Conservation (phyloP, 148 eudicot genomes). For the Nyssa sinensis region DNA sequence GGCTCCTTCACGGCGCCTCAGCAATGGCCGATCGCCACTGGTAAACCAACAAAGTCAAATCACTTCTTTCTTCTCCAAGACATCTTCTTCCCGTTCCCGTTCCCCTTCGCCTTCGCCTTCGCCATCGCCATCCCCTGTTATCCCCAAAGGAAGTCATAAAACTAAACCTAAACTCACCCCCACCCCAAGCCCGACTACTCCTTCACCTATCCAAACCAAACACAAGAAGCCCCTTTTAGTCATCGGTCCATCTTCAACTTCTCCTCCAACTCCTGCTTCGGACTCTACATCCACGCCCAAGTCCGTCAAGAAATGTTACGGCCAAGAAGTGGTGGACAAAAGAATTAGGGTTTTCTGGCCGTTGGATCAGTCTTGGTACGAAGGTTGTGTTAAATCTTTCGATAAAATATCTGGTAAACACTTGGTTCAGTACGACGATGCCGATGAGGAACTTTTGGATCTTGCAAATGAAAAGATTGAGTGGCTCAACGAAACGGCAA, state of each 20-base stretch:
- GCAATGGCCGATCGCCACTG: slow-evolving; percentile 81
- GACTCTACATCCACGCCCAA: background rate
- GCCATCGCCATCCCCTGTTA: slow-evolving; percentile 28
- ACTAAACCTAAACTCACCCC: slow-evolving; percentile 27
- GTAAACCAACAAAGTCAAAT: slow-evolving; percentile 88
- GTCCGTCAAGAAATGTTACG: slow-evolving; percentile 19
- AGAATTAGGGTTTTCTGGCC: slow-evolving; percentile 90
- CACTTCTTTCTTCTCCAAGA: slow-evolving; percentile 74
- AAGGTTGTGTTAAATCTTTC: slow-evolving; percentile 63
- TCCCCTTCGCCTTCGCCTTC: too few relatives aligned
- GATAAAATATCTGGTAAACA: slow-evolving; percentile 60
- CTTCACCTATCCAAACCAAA: slow-evolving; percentile 53
- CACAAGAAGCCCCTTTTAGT: slow-evolving; percentile 56
- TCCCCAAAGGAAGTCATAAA: slow-evolving; percentile 41
- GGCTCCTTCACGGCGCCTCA: slow-evolving; percentile 55
- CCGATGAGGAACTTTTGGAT: slow-evolving; percentile 69
- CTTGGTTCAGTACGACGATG: slow-evolving; percentile 82
- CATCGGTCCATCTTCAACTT: slow-evolving; percentile 33
- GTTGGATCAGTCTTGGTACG: slow-evolving; percentile 75
- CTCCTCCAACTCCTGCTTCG: slow-evolving; percentile 16
- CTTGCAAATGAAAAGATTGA: slow-evolving; percentile 65
- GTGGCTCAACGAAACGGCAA: slow-evolving; percentile 49
- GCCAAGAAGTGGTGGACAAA: slow-evolving; percentile 50
- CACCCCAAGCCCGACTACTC: slow-evolving; percentile 52
- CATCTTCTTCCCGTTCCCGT: slow-evolving; percentile 25